These are phyloP conservation scores for Colletotrichum endophyticum DNA, from an alignment of 2,329 filamentous ascomycete species.

Conservation along the genomic window DNA sequence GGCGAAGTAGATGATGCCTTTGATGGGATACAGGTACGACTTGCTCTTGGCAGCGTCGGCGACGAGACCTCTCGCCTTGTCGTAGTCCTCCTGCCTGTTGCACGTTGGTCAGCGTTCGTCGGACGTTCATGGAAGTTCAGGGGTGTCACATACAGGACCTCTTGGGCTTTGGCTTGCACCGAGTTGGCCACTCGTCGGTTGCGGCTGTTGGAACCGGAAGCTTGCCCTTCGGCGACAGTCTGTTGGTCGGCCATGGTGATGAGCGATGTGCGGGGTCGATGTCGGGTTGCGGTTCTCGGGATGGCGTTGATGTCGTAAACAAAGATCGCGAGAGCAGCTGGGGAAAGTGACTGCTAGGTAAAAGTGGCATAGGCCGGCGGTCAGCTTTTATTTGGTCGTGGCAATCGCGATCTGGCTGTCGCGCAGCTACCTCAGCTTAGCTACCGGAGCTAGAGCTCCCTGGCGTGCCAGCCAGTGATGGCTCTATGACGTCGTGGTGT, in stretches of 20 bases:
- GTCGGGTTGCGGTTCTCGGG: background rate
- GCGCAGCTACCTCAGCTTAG: constrained; percentile 7
- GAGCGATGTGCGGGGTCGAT: background rate
- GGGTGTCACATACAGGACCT: constrained; percentile 47
- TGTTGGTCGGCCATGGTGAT: constrained; percentile 9
- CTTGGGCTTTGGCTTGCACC: constrained; percentile 51
- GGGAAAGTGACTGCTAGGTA: background rate
- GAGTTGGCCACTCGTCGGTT: constrained; percentile 36
- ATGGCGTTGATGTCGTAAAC: background rate
- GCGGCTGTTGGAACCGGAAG: background rate
- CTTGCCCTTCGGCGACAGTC: constrained; percentile 2
- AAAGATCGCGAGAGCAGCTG: background rate
- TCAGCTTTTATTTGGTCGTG: constrained; percentile 4
- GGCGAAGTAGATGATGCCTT: constrained; percentile 66
- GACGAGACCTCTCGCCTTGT: constrained; percentile 67
- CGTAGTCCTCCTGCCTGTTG: constrained; percentile 70
- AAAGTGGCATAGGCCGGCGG: background rate
- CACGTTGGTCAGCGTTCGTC: constrained; percentile 13
- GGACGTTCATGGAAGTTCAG: too few species aligned
- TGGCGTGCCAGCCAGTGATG: constrained; percentile 10
- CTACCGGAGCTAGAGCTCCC: constrained; percentile 12
- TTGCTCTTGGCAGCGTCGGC: constrained; percentile 75
- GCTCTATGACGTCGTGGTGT: constrained; percentile 14
- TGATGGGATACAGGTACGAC: constrained; percentile 79
- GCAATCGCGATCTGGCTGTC: constrained; percentile 13